Conservation (phyloP, 139 green algal genomes). For the Picochlorum sp. region DNA sequence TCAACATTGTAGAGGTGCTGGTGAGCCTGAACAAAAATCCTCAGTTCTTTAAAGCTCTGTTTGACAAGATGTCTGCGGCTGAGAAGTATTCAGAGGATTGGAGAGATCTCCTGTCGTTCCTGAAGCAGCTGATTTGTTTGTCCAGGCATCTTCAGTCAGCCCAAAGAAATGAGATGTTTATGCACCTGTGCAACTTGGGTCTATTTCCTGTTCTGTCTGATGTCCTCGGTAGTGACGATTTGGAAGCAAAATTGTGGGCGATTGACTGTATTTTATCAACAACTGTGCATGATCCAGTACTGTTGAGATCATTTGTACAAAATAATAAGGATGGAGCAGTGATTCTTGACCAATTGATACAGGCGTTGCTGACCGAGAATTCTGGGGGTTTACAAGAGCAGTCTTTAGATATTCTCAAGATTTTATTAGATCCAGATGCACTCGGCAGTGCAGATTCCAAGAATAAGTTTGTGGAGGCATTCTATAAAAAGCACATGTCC, state of each 20-base stretch:
- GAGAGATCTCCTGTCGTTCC: conserved; percentile 77
- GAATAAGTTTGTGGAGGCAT: conserved; percentile 87
- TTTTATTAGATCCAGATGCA: conserved; percentile 75
- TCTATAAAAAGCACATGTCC: conserved; percentile 82
- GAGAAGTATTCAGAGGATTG: conserved; percentile 40
- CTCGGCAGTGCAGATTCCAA: conserved; percentile 68
- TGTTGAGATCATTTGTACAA: conserved; percentile 65
- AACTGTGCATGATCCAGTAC: conserved; percentile 68
- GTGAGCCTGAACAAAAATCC: conserved; percentile 47
- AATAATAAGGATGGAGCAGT: conserved; percentile 26
- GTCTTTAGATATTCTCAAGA: conserved; percentile 53
- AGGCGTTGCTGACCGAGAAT: conserved; percentile 1
- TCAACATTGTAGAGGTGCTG: conserved; percentile 94
- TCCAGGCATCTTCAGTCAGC: conserved; percentile 74
- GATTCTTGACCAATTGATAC: conserved; percentile 67
- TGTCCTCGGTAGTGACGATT: conserved; percentile 32
- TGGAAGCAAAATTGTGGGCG: conserved; percentile 53
- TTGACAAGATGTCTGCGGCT: conserved; percentile 42
- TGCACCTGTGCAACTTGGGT: conserved; percentile 64
- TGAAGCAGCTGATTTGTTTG: conserved; percentile 88
- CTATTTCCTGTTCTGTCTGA: conserved; percentile 65
- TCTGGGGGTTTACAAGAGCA: conserved; percentile 73
- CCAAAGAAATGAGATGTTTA: conserved; percentile 51
- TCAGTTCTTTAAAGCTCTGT: conserved; percentile 80
- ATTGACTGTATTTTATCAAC: conserved; percentile 80